Percentiles rank a stretch among this genome's conserved stretches.
Evolutionary conservation across 345 rosid species (phyloP).

Genomic region (Acer negundo): DNA sequence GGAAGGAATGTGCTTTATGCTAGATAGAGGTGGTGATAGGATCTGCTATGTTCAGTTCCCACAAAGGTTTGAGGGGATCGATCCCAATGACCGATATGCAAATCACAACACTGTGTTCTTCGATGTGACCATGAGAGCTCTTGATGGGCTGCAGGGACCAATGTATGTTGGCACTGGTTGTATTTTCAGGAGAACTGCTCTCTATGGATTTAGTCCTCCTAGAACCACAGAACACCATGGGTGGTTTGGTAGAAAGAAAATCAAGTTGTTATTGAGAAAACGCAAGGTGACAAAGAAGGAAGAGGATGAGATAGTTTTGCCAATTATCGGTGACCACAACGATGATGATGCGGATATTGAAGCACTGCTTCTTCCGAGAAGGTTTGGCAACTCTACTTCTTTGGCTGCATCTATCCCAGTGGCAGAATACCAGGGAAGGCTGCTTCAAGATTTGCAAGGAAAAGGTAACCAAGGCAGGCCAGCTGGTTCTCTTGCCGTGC

Average conservation of each 20-base stretch:
- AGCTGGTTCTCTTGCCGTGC: slow-evolving; percentile 75
- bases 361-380: slow-evolving; percentile 62
- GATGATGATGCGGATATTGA: slow-evolving; percentile 68
- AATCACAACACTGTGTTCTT: slow-evolving; percentile 70
- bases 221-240: slow-evolving; percentile 75
- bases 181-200: slow-evolving; percentile 63
- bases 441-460: slow-evolving; percentile 67
- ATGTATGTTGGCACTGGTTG: slow-evolving; percentile 71
- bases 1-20: slow-evolving; percentile 78
- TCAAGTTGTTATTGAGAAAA: slow-evolving; percentile 56
- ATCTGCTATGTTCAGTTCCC: slow-evolving; percentile 66
- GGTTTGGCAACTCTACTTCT: slow-evolving; percentile 67
- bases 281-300: slow-evolving; percentile 48
- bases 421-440: slow-evolving; percentile 79
- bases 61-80: slow-evolving; percentile 71
- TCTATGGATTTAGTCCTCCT: slow-evolving; percentile 74
- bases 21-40: slow-evolving; percentile 64
- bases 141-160: slow-evolving; percentile 67
- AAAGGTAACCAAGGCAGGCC: slow-evolving; percentile 64
- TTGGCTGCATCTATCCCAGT: slow-evolving; percentile 70
- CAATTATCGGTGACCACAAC: slow-evolving; percentile 41
- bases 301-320: slow-evolving; percentile 52
- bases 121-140: slow-evolving; percentile 68
- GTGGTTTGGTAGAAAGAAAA: slow-evolving; percentile 67
- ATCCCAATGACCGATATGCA: slow-evolving; percentile 60